Evolutionary conservation across 768 basidiomycete species (phyloP).

Genomic region (Dioszegia crocea): DNA sequence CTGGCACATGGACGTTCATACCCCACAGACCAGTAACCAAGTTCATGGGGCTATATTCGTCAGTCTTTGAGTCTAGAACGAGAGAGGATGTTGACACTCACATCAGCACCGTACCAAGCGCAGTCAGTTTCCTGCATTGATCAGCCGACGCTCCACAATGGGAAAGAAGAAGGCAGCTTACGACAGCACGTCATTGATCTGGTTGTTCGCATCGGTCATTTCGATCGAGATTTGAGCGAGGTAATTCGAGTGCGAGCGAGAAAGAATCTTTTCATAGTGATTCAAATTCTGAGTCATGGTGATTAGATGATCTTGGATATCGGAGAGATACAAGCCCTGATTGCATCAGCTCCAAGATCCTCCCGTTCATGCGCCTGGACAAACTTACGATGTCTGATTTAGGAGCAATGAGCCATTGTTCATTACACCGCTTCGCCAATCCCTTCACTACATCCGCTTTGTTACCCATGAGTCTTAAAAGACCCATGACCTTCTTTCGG

Average conservation of each 20-base stretch:
- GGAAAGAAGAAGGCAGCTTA: slow-evolving; percentile 16
- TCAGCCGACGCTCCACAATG: neutral
- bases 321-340: slow-evolving; percentile 88
- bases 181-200: slow-evolving; percentile 97
- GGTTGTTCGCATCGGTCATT: slow-evolving; percentile 99
- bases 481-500: slow-evolving; percentile 98
- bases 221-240: slow-evolving; percentile 99
- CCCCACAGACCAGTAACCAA: slow-evolving; percentile 95
- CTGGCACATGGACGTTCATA: slow-evolving; percentile 96
- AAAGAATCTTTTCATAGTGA: slow-evolving; percentile 99
- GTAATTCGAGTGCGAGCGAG: slow-evolving; percentile 97
- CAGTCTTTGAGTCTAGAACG: neutral
- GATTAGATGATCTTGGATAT: slow-evolving; percentile 98
- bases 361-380: neutral
- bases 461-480: slow-evolving; percentile 94
- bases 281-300: slow-evolving; percentile 99
- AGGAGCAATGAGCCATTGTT: slow-evolving; percentile 97
- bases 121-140: slow-evolving; percentile 67
- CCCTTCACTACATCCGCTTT: slow-evolving; percentile 99
- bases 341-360: neutral
- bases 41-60: slow-evolving; percentile 55
- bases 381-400: slow-evolving; percentile 82
- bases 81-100: slow-evolving; percentile 54
- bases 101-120: slow-evolving; percentile 93
- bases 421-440: slow-evolving; percentile 89